Conservation (phyloP, 306 rosid species). For the Vigna hirtella region DNA sequence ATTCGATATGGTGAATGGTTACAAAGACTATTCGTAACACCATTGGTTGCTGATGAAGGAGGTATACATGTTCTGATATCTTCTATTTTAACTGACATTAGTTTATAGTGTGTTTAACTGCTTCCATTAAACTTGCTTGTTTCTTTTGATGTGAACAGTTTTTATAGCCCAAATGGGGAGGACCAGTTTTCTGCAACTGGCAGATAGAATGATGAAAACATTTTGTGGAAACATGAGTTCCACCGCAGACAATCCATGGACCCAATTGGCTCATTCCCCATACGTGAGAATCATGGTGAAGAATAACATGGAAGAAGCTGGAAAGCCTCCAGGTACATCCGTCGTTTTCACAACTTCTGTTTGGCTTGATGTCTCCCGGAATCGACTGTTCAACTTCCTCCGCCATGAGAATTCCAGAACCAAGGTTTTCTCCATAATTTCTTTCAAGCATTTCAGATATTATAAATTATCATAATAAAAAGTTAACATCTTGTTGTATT, state of each 20-base stretch:
- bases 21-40: constrained; percentile 15
- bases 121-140: not conserved
- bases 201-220: constrained; percentile 62
- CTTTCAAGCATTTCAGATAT: not conserved
- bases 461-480: no score
- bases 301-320: not conserved
- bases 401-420: constrained; percentile 48
- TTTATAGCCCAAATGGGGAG: constrained; percentile 49
- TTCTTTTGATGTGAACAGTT: constrained; percentile 36
- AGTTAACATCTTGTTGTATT: no score
- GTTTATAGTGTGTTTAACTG: not conserved
- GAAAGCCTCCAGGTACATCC: constrained; percentile 37
- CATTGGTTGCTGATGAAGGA: constrained; percentile 18
- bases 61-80: constrained; percentile 26
- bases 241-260: constrained; percentile 51
- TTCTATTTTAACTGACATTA: not conserved
- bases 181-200: constrained; percentile 51
- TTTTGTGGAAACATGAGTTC: constrained; percentile 47
- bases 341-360: constrained; percentile 53
- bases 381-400: constrained; percentile 56
- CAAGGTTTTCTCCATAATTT: constrained; percentile 43
- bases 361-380: constrained; percentile 47
- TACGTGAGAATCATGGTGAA: constrained; percentile 44
- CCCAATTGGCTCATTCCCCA: not conserved
- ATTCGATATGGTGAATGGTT: constrained; percentile 46